Base-by-base conservation (phyloP, 805 yeast genomes). In the Hemisphaericaspora nanyangensis region DNA sequence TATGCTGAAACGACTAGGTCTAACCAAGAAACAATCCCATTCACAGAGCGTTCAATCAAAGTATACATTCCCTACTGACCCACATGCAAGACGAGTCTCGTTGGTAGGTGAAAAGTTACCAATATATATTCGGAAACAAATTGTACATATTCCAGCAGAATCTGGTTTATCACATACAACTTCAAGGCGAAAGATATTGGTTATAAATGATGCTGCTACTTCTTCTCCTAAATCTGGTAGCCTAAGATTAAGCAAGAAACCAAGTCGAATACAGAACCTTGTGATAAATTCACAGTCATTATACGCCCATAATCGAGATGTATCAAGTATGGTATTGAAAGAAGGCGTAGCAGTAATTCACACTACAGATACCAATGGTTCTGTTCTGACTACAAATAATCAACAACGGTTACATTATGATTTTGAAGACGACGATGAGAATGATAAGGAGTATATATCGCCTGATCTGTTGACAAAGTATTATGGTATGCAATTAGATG, bases 401-500 rank as follows among this genome's bases (percentile, higher is more conserved):
- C n/a, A n/a, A n/a, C 34, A 43, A 27, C 25, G 37, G 33, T 29
- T 35, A 16, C 38, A 37, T 10, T 41, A 45, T 33, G 56, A 49
- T 19, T 47, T 38, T 15, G 52, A 48, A 4, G 63, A 50, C 6
- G 56, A 52, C 15, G 66, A 63, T 33, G 58, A 52, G 37, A 70
- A 66, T 42, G 66, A 63, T 33, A 58, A 52, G 37, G 70, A 66
- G 42, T 67, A 68, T 43, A 56, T 66, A 17, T 70, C 63, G 70
- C 72, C 74, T 10, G 55, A 55, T 34, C 63, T 58, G 63, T 47
- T 67, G 33, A 57, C 65, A 3, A 51, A 50, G 31, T 59, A 54
- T 34, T 56, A 56, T 31, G 66, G 52, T 4, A 34, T 43, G 13
- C 55, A 54, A 16, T 30, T 33, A 8, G 54, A 51, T 10, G 56